phyloP scores from a whole-genome alignment of 768 basidiomycete species.

The Podaxis mareebaensis region DNA sequence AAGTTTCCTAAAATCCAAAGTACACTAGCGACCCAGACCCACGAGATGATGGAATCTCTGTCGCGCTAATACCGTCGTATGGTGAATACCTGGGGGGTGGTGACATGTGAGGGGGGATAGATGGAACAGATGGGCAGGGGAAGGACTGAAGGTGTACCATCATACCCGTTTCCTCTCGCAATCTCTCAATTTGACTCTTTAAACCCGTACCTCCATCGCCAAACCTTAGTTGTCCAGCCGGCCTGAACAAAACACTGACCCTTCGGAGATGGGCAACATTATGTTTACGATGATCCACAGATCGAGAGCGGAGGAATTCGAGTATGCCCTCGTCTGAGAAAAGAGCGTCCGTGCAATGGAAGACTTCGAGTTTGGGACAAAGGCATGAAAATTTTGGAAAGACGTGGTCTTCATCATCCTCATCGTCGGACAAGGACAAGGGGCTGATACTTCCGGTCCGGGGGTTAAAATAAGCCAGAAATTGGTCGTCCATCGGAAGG shows the following conservation, averaged over 20 bases:
- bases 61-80: background rate
- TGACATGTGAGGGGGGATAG: background rate
- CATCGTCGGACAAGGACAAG: background rate
- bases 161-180: conserved; percentile 8
- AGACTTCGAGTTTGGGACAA: conserved; percentile 7
- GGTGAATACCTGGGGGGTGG: background rate
- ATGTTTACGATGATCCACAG: background rate
- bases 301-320: conserved; percentile 3
- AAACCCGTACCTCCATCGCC: background rate
- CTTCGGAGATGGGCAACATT: conserved; percentile 4
- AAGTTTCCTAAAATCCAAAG: background rate
- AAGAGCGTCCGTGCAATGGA: background rate
- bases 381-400: background rate
- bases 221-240: too few species aligned
- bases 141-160: background rate
- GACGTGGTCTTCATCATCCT: background rate
- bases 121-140: background rate
- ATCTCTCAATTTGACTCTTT: background rate
- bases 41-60: background rate
- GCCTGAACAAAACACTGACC: conserved; percentile 4
- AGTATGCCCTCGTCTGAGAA: conserved; percentile 1
- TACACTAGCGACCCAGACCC: background rate
- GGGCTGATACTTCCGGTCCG: background rate
- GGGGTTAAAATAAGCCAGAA: conserved; percentile 1
- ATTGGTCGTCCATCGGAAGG: background rate